Base-by-base conservation (phyloP, 2,329 filamentous ascomycete species). In the Grosmannia penicillata region DNA sequence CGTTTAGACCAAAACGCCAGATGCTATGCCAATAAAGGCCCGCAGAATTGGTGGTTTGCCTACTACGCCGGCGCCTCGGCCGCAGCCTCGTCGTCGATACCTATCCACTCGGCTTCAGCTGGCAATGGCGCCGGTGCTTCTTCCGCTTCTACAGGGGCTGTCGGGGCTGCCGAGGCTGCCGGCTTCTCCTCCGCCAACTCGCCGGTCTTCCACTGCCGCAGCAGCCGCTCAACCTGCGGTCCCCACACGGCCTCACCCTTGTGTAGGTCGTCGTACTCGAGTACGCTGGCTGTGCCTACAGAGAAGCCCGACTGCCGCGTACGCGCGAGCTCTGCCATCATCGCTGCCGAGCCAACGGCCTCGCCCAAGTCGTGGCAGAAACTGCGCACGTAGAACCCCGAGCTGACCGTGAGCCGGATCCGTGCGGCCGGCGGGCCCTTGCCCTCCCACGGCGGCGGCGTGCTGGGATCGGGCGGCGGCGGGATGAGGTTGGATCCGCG, bases 331-430 rank as follows among this genome's bases (percentile, higher is more conserved):
- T 82, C 77, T 18, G 82, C 75, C 89, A 98, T 96, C 47, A 91
- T 68, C 25, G 72, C 91, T 19, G 83, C 76, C 11, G 85, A 93
- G 37, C 73, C 76, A 13, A 95, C 68, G 48, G 84, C 85, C 47
- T 77, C 66, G 18, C 89, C 91, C 4, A 98, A 69, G 51, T 98
- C 91, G 54, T 96, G 86, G 50, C 85, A 87, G 48, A 98, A 75
- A 41, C 82, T 93, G 45, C 91, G 81, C 13, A 98, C 87, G 57
- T 98, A 98, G 66, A 95, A 98, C 28, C 91, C 91, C 1, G 86
- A 93, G 2, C 86, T 86, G 37, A 95, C 89, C 1, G 83, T 93
- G 74, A 98, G 85, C 41, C 82, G 78, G 43, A 98, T 75, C 52
- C 75, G 80, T 35, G 75, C 82, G 1, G 89, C 91, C 2, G 89